Percentiles rank a stretch among this genome's conserved stretches.
Conservation (phyloP, 495 filamentous ascomycete species). For the Penicillium lagena region DNA sequence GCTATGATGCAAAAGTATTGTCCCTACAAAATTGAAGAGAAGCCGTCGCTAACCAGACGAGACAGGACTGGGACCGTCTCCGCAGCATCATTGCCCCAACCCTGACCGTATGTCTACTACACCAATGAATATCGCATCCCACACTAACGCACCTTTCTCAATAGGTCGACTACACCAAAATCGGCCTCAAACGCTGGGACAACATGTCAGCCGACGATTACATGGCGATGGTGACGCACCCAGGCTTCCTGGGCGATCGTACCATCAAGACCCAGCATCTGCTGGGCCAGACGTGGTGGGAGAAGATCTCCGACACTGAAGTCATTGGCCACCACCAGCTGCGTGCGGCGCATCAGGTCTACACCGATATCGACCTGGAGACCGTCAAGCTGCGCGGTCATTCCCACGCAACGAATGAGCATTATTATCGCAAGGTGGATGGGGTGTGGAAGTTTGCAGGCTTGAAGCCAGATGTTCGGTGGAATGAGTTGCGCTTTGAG, state of each 20-base stretch:
- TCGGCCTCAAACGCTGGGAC: constrained; percentile 66
- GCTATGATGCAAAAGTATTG: constrained; percentile 63
- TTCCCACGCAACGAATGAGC: constrained; percentile 62
- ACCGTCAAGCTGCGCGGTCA: constrained; percentile 42
- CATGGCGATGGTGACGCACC: constrained; percentile 61
- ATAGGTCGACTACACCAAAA: constrained; percentile 65
- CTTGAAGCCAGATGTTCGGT: constrained; percentile 62
- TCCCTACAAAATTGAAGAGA: background rate
- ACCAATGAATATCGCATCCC: background rate
- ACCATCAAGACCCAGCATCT: constrained; percentile 71
- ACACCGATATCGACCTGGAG: constrained; percentile 16
- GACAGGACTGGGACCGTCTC: constrained; percentile 66
- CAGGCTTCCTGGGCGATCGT: constrained; percentile 62
- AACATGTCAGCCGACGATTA: constrained; percentile 67
- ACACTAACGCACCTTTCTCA: constrained; percentile 9
- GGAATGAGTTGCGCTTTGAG: constrained; percentile 65
- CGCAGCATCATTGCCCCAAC: constrained; percentile 66
- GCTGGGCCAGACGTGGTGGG: constrained; percentile 66
- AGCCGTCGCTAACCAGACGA: no score
- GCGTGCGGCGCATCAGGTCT: constrained; percentile 60
- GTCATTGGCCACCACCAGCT: constrained; percentile 71
- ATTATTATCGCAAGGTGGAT: constrained; percentile 68
- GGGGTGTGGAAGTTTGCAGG: constrained; percentile 82
- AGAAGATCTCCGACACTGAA: constrained; percentile 60
- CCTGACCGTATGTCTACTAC: constrained; percentile 36